Base-by-base conservation (phyloP, 768 basidiomycete species). In the Phylloporus arenicola region DNA sequence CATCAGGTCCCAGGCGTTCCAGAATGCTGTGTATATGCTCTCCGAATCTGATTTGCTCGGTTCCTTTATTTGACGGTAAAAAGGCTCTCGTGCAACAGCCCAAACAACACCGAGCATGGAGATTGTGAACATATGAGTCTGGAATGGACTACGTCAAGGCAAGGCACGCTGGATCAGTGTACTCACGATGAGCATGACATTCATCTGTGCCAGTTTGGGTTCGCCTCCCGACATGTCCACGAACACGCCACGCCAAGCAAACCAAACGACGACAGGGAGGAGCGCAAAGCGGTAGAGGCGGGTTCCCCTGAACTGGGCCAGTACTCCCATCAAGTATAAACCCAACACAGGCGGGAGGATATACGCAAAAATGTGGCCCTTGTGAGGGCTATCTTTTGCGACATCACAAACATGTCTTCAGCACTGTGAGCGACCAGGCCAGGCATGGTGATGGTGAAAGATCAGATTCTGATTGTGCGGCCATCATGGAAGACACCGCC, bases 281-380 rank as follows among this genome's bases (percentile, higher is more conserved):
- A 81, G 45, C 1, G 76, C 75, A 40, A 80, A 45, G 34, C 82
- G 77, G 50, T 76, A 61, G 6, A 61, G 51, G 9, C 40, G 47
- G 2, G 52, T 74, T 62, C 12, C 80, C 76, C 43, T 64, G 64
- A 75, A 62, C 41, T 78, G 68, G 16, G 81, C 77, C 33, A 84
- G 71, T 20, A 80, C 64, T 4, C 76, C 81, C 43, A 77, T 76
- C 12, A 64, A 60, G 64, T 77, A 80, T 57, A 79, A 76, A 48
- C 68, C 68, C 10, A 72, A 47, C 0, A 77, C 25, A 17, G 74
- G 63, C 1, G 77, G 78, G 10, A 76, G 49, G 38, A 80, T 53
- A 47, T 72, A 67, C 9, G 62, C 64, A 4, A 55, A 63, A 55
- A 57, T 70, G 70, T 20, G 64, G 39, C 3, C 39, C 2, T 35